Base-by-base conservation (phyloP, 352 stramenopile genomes). In the Plasmopara viticola region DNA sequence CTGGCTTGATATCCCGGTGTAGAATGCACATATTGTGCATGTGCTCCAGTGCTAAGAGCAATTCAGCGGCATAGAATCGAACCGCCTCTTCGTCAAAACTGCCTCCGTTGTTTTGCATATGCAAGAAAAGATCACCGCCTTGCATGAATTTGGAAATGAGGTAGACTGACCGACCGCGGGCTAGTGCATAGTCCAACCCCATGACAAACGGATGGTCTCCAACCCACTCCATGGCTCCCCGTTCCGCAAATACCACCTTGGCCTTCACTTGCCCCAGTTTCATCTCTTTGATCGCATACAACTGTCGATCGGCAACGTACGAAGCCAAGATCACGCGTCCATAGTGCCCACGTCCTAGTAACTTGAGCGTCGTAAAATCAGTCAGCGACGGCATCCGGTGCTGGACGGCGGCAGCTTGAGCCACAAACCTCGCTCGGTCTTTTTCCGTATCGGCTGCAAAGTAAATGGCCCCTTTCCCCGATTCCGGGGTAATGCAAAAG, bases 71-170 rank as follows among this genome's bases (percentile, higher is more conserved):
- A 63, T 95, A 96, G 51, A 96, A 96, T 7, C 68, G 63, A 4
- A 95, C 84, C 9, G 77, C 72, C 33, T 83, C 68, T 46, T 95
- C 80, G 14, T 64, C 64, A 38, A 95, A 90, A 48, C 70, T 86
- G 2, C 84, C 84, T 48, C 83, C 83, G 44, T 85, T 76, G 61
- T 90, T 89, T 58, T 93, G 82, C 80, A 95, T 87, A 60, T 95
- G 83, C 40, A 91, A 50, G 51, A 95, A 95, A 28, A 99, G 72
- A 64, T 99, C 96, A 7, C 97, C 97, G 8, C 97, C 97, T 6
- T 94, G 82, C 84, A 98, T 98, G 65, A 99, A 99, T 68, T 98
- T 97, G 20, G 98, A 95, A 18, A 98, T 90, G 20, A 99, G 70
- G 62, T 98, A 99, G 5, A 99, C 78, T 38, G 97, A 98, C 43